Base-by-base conservation (phyloP, 2,329 filamentous ascomycete species). In the Hawksworthiomyces lignivorus region DNA sequence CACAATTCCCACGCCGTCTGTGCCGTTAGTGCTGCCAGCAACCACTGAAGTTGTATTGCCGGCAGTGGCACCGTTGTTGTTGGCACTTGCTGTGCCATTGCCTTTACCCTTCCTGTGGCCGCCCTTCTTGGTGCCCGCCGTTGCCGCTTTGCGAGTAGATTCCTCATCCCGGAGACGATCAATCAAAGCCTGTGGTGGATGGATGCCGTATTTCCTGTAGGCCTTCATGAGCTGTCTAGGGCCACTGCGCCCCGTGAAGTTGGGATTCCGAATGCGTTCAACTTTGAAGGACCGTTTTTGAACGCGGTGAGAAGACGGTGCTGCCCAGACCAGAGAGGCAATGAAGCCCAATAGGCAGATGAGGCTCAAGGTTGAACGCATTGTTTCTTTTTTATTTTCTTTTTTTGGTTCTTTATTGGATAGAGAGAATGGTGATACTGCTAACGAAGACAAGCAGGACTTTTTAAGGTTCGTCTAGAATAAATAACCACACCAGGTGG, bases 171-270 rank as follows among this genome's bases (percentile, higher is more conserved):
- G 56, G 28, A 64, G 47, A 22, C 60, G 59, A 24, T 62, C 65
- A 38, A 67, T 54, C 39, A 72, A 56, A 7, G 61, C 62, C 3
- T 63, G 52, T 3, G 69, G 62, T 34, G 73, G 61, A 28, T 64
- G 61, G 61, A 81, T 72, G 48, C 74, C 72, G 59, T 73, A 87
- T 59, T 89, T 89, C 52, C 69, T 63, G 58, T 83, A 81, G 14
- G 82, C 76, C 61, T 77, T 84, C 38, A 73, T 62, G 51, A 89
- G 68, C 38, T 81, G 79, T 42, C 54, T 60, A 0, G 71, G 66
- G n/a, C 81, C 80, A 63, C 82, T 70, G 47, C 57, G 60, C 17
- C 69, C 62, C 18, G 67, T 64, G 55, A 78, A 77, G 43, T 66
- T 65, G n/a, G 63, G 63, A 51, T 78, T 80, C 39, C 66, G 60